phyloP scores from a whole-genome alignment of 1,284 basidiomycete genomes.

The Golubevia sp. region DNA sequence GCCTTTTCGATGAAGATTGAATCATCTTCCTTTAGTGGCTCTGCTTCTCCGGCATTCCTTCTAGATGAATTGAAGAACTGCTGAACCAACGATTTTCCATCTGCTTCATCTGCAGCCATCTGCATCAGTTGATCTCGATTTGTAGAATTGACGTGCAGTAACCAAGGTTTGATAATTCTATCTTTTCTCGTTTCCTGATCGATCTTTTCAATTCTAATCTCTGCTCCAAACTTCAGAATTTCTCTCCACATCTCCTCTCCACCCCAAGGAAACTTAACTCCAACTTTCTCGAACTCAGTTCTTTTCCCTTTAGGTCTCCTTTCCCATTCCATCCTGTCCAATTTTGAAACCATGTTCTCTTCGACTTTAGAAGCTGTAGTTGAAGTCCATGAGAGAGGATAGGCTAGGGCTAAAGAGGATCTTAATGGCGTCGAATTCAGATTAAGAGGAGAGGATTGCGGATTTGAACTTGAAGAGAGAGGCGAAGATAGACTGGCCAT shows the following conservation, averaged over 20 bases:
- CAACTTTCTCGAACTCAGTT: conserved; percentile 17
- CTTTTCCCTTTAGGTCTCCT: conserved; percentile 46
- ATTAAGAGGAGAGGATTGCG: too few species aligned
- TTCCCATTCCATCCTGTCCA: conserved; percentile 25
- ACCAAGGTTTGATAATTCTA: background rate
- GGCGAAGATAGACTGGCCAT: conserved; percentile 24
- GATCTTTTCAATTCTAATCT: background rate
- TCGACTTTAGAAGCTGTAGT: conserved; percentile 18
- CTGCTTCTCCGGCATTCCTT: background rate
- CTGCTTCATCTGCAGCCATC: background rate
- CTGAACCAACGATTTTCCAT: background rate
- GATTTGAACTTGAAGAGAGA: background rate
- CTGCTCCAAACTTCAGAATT: conserved; percentile 5
- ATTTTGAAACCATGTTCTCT: conserved; percentile 15
- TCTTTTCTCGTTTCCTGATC: too few species aligned
- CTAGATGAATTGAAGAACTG: too few species aligned
- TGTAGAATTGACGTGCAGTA: background rate
- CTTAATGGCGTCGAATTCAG: background rate
- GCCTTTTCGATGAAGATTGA: background rate
- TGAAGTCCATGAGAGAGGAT: conserved; percentile 40
- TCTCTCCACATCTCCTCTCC: conserved; percentile 16
- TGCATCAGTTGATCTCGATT: too few species aligned
- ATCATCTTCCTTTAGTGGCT: background rate
- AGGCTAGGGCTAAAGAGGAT: conserved; percentile 9
- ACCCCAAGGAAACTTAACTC: conserved; percentile 10